phyloP scores from a whole-genome alignment of 164 flowering plant species.

The Paratinospora sagittata region DNA sequence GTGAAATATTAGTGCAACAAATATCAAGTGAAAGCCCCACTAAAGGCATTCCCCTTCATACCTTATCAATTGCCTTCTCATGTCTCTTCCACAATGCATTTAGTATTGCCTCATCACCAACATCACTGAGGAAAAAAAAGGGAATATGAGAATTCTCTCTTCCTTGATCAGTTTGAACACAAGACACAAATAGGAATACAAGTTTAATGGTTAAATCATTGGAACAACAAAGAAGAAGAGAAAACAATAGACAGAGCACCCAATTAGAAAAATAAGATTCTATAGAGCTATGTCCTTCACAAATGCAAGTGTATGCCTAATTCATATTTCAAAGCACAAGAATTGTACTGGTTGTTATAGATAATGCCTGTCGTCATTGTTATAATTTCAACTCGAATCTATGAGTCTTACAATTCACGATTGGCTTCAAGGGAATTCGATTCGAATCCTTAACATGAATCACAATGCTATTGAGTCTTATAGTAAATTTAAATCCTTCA shows the following conservation, averaged over 20 bases:
- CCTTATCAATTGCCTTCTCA: conserved; percentile 61
- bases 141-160: background rate
- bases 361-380: too few relatives aligned
- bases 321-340: background rate
- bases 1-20: background rate
- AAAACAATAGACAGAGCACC: background rate
- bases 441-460: too few relatives aligned
- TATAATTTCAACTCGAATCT: too few relatives aligned
- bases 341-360: background rate
- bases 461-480: too few relatives aligned
- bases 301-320: background rate
- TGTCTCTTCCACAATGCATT: conserved; percentile 62
- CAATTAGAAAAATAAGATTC: background rate
- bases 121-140: conserved; percentile 44
- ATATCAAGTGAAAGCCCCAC: background rate
- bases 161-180: background rate
- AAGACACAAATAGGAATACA: background rate
- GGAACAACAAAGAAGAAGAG: background rate
- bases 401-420: too few relatives aligned
- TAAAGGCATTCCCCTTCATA: conserved; percentile 14
- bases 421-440: too few relatives aligned
- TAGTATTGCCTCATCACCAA: conserved; percentile 73
- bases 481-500: too few relatives aligned
- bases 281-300: background rate
- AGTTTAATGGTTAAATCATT: background rate